Evolutionary conservation across 2,329 filamentous ascomycete genomes (phyloP).

Genomic region (Aspergillus sp.): DNA sequence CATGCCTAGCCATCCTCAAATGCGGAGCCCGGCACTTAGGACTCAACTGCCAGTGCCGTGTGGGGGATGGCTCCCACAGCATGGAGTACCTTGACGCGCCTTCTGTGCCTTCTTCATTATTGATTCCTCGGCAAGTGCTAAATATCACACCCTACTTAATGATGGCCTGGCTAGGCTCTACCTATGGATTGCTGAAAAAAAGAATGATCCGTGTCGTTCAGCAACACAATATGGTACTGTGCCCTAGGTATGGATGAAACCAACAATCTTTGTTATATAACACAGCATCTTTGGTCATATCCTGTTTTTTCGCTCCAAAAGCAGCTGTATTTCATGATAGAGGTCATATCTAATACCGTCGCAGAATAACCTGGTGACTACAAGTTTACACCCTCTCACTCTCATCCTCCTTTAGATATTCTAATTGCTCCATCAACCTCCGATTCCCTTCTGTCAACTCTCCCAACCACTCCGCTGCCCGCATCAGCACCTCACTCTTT

Average conservation of each 20-base stretch:
- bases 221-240: too few relatives aligned
- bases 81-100: background rate
- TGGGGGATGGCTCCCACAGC: background rate
- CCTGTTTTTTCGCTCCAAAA: background rate
- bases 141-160: too few relatives aligned
- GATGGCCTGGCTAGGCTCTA: too few relatives aligned
- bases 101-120: background rate
- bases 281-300: too few relatives aligned
- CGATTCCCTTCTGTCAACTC: background rate
- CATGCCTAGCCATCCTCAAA: background rate
- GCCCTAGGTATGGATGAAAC: too few relatives aligned
- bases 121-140: too few relatives aligned
- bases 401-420: background rate
- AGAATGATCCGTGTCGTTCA: too few relatives aligned
- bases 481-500: background rate
- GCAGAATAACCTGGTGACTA: background rate
- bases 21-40: conserved; percentile 11
- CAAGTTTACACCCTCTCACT: background rate
- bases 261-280: too few relatives aligned
- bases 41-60: background rate
- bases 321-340: background rate
- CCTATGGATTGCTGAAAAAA: too few relatives aligned
- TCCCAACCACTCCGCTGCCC: background rate
- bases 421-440: background rate
- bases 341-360: background rate